Conservation (phyloP, 805 yeast species). For the Kluyveromyces aestuarii region DNA sequence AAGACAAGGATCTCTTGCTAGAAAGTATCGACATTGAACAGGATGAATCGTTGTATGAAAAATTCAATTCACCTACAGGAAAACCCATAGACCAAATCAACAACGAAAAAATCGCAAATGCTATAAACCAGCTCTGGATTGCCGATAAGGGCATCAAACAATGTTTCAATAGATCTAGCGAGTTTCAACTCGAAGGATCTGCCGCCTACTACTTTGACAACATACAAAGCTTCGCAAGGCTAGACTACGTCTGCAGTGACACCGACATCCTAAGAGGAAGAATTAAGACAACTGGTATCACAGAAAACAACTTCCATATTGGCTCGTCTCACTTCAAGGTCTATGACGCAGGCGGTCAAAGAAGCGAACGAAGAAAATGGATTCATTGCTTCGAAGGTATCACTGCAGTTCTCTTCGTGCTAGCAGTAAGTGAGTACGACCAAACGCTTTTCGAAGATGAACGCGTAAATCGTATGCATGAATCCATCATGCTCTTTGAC, state of each 20-base stretch:
- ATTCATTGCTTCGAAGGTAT: constrained; percentile 89
- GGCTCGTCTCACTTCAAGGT: constrained; percentile 61
- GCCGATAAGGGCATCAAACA: constrained; percentile 56
- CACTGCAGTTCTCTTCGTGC: constrained; percentile 78
- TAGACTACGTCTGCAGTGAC: constrained; percentile 61
- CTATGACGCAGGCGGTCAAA: constrained; percentile 94
- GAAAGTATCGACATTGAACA: neutral
- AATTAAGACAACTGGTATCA: constrained; percentile 91
- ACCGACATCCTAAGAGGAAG: constrained; percentile 84
- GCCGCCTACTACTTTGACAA: constrained; percentile 75
- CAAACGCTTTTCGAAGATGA: constrained; percentile 87
- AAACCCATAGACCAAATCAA: constrained; percentile 9
- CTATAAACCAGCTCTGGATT: constrained; percentile 63
- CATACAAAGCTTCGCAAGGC: constrained; percentile 54
- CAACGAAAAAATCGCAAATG: constrained; percentile 55
- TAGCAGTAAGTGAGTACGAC: constrained; percentile 88
- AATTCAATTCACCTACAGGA: neutral
- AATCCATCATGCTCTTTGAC: constrained; percentile 76
- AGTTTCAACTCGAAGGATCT: constrained; percentile 78
- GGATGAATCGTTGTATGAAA: neutral
- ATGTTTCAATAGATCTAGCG: constrained; percentile 53
- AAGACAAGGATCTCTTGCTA: neutral
- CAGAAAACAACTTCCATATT: constrained; percentile 72
- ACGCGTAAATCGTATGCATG: constrained; percentile 82
- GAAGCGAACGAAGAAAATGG: constrained; percentile 89